Evolutionary conservation across 139 green algal species (phyloP), one percentile per base, ranked within the genome.

Genomic region (Chlorella sp.): DNA sequence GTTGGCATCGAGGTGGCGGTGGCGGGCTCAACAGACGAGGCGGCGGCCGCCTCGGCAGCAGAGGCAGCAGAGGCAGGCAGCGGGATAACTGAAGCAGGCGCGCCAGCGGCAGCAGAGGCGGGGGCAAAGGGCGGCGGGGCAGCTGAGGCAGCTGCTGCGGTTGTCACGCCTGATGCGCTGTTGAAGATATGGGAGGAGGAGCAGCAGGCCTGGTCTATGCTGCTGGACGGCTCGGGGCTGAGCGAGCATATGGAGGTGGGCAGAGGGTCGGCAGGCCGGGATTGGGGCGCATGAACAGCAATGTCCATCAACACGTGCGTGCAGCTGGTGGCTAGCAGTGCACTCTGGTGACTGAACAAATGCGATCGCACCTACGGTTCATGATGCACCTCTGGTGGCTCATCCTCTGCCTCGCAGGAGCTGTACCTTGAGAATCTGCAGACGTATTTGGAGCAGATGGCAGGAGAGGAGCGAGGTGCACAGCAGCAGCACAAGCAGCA

Each of bases 351-450:
- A n/a, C n/a, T n/a, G n/a, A n/a, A n/a, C n/a, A n/a, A n/a, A n/a
- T n/a, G n/a, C n/a, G n/a, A n/a, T n/a, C n/a, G n/a, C n/a, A n/a
- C n/a, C n/a, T n/a, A n/a, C n/a, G n/a, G n/a, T n/a, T n/a, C n/a
- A n/a, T n/a, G n/a, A n/a, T n/a, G n/a, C n/a, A n/a, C n/a, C n/a
- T n/a, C n/a, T n/a, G n/a, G n/a, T n/a, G n/a, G n/a, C n/a, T 16
- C 30, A 13, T 82, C 38, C 26, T 32, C 34, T n/a, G 82, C n/a
- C 76, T 30, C 75, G 48, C 64, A 88, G 68, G 28, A 22, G 68
- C n/a, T 84, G 46, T 88, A 88, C 40, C 36, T 88, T 24, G 85
- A 81, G 26, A 85, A 58, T 30, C 72, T 88, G 46, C 68, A 38
- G 34, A 38, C 22, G n/a, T 74, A 46, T 16, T 36, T 74, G 6